Base-by-base conservation (phyloP, 352 stramenopile genomes). In the Phytophthora cryptogea region DNA sequence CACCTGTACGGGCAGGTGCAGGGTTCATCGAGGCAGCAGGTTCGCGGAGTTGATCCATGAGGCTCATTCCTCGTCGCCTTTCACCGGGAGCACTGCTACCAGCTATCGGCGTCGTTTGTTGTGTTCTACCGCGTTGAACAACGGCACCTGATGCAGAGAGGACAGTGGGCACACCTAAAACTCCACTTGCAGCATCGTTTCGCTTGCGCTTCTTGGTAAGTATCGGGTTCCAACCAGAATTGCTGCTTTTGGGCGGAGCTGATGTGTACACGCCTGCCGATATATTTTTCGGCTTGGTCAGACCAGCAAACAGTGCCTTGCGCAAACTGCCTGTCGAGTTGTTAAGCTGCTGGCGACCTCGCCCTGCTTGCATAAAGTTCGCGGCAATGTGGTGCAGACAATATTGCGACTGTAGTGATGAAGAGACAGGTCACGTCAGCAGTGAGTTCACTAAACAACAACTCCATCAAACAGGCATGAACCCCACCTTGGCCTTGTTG, bases 331-430 rank as follows among this genome's bases (percentile, higher is more conserved):
- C 78, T 26, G 86, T 68, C 20, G 71, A 78, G 51, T 86, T 90
- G 42, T 92, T 94, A 8, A 94, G 80, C 49, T 90, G 83, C 57
- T 90, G 82, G 2, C 85, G 80, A 1, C 76, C 72, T 57, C 78
- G 83, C 28, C 86, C 83, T 7, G 82, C 86, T 10, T 87, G 63
- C 44, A 89, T 82, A 46, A 94, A 92, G 42, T 79, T 83, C 37
- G 72, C 67, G 1, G 82, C 71, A 43, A 94, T 89, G 48, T 94
- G 86, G 44, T 92, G 80, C 54, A 91, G 64, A 42, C 86, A 94
- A 36, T 79, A 92, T 40, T 89, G 82, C 8, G 80, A 80, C 80
- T 89, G 47, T 13, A 30, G 26, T 30, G 5, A 45, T 11, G 9
- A 16, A 50, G 10, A 45, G 20, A 28, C 5, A 39, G 54, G 14